Evolutionary conservation across 140 eudicot genomes (phyloP).

Genomic region (Bidens hawaiensis): DNA sequence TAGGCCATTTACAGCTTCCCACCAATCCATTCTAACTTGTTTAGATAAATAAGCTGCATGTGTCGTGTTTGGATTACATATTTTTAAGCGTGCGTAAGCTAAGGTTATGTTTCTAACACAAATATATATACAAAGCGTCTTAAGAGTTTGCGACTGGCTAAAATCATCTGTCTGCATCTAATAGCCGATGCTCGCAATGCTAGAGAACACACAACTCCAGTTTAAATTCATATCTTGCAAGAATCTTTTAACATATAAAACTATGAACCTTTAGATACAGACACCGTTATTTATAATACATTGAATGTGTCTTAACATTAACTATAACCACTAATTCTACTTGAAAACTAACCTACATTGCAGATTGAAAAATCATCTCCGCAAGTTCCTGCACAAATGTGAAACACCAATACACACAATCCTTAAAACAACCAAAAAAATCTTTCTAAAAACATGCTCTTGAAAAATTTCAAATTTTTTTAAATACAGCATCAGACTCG

Average conservation of each 20-base stretch:
- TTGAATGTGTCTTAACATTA: neutral
- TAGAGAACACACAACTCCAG: neutral
- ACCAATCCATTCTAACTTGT: no score
- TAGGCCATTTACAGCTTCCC: no score
- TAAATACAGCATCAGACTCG: no score
- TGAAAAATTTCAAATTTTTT: no score
- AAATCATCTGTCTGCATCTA: neutral
- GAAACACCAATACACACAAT: neutral
- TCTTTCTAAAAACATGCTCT: neutral
- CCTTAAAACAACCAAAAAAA: neutral
- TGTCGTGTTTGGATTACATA: no score
- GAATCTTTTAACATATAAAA: neutral
- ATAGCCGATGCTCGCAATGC: neutral
- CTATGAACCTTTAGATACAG: no score
- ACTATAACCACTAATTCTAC: constrained; percentile 1
- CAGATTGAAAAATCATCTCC: constrained; percentile 81
- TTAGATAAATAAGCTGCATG: no score
- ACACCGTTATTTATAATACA: constrained; percentile 13
- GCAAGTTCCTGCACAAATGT: constrained; percentile 71
- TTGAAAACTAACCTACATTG: constrained; percentile 36
- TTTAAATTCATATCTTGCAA: neutral
- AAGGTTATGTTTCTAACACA: no score
- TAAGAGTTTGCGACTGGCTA: neutral
- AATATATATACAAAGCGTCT: no score
- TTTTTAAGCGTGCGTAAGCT: no score